Evolutionary conservation across 352 stramenopile species (phyloP), one percentile per base, ranked within the genome.

Genomic region (Plasmopara viticola): DNA sequence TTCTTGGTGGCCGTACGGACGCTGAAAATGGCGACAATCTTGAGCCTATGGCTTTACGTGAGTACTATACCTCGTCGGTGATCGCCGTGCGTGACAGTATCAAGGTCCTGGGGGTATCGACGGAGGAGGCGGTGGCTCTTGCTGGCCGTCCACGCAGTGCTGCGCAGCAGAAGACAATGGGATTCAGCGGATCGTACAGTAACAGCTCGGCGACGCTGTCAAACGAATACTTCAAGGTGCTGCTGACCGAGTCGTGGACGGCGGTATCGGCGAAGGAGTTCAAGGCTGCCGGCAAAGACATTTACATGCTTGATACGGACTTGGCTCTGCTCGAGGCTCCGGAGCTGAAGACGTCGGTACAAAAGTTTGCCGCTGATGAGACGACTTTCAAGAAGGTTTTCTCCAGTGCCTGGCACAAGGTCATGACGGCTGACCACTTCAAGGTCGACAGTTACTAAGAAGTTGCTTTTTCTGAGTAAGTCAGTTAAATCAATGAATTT

Each of bases 51-150:
- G 97, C 74, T 87, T 91, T 47, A 70, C 56, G 96, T 61, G 89
- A 94, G 60, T 92, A 91, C 49, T 81, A 75, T 33, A 70, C 64
- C 47, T 74, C 59, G 20, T 91, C 79, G 0, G 75, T 81, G 52
- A 67, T 71, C 20, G 87, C 95, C 56, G 70, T 98, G 43, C 76
- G 92, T 31, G 86, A 96, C 56, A 83, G 97, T 44, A 98, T 98
- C 62, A 83, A 88, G 48, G 78, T 94, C 49, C 86, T 97, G 81
- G 87, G 91, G 20, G 95, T 97, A 37, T 79, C 76, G 38, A 85
- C 95, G 56, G 60, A 78, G 30, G 93, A 98, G 60, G 97, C 96
- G 49, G 95, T 98, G n/a, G 91, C 92, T 29, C 69, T 98, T 1
- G 67, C 89, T 34, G 94, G 91, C 37, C 59, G 95, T 72, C 37